Base-by-base conservation (phyloP, 257 asterid species). In the Capsicum chinense region DNA sequence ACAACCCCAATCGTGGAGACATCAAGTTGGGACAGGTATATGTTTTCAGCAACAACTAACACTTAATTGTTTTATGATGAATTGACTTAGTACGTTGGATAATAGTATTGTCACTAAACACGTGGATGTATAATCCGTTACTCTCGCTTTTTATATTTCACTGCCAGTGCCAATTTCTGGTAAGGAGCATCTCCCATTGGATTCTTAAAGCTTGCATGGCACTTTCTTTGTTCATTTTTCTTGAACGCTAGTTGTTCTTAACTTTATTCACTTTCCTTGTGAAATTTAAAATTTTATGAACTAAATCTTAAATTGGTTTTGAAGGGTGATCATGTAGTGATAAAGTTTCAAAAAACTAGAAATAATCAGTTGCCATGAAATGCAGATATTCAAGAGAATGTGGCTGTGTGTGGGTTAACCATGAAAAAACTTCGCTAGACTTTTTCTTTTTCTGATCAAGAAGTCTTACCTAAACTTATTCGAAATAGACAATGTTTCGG, bases 1-100 rank as follows among this genome's bases (percentile, higher is more conserved):
- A 87, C 89, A 95, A 95, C 85, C 99, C 98, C 21, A 91, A 90
- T 39, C 97, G 97, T 70, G 99, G 99, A 90, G 99, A 95, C 86
- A 86, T 95, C 86, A 95, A 95, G 87, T 89, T 95, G 88, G 98
- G 98, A 52, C 99, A 95, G 98, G 98, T 95, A 87, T 52, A 74
- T 83, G 33, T 58, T 85, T 62, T 81, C 82, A 76, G 60, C 81
- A 21, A 52, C 63, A 13, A 52, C 5, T 13, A 13, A 12, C 16
- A 6, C 26, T 76, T 2, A 26, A 76, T 26, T 0, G 9, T 13
- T 76, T 76, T 33, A 52, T 26, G 81, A 14, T 1, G 79, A 44
- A 44, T n/a, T 9, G 7, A 44, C 37, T 16, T 70, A 70, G 57
- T 42, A 44, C 79, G 44, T 70, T 70, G 35, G 79, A 16, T 76